These are phyloP conservation scores for Rhodamnia rubescens DNA, from an alignment of 345 rosid species.

Conservation along the genomic window DNA sequence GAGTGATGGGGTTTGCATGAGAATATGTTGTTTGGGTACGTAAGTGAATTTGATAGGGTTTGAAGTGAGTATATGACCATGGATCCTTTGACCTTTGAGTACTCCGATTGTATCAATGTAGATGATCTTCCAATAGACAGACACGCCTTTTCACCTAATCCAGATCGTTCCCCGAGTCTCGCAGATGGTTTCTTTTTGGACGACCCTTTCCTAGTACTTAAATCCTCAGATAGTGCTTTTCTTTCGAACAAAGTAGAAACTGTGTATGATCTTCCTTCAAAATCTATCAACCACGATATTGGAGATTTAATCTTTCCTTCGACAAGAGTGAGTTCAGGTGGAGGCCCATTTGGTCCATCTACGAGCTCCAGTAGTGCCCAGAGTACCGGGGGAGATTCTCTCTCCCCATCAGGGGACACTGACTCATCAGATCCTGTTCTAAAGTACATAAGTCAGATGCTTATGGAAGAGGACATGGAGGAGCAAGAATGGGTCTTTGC, in stretches of 20 bases:
- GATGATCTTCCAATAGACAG: background rate
- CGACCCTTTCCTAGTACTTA: background rate
- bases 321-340: background rate
- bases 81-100: background rate
- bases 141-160: background rate
- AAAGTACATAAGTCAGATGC: slow-evolving; percentile 29
- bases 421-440: slow-evolving; percentile 24
- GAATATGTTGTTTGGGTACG: background rate
- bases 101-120: background rate
- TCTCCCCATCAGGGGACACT: slow-evolving; percentile 16
- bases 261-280: background rate
- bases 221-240: background rate
- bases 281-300: background rate
- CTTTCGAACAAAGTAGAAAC: background rate
- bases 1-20: background rate
- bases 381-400: background rate
- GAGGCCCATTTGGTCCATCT: background rate
- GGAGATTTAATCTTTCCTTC: background rate
- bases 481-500: slow-evolving; percentile 23
- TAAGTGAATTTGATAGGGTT: background rate
- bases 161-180: background rate
- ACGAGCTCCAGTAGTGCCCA: background rate
- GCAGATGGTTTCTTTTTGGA: background rate
- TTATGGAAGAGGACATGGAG: slow-evolving; percentile 40
- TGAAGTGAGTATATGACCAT: slow-evolving; percentile 1